phyloP scores from a whole-genome alignment of 177 flowering plant species.

The Tripterygium wilfordii region DNA sequence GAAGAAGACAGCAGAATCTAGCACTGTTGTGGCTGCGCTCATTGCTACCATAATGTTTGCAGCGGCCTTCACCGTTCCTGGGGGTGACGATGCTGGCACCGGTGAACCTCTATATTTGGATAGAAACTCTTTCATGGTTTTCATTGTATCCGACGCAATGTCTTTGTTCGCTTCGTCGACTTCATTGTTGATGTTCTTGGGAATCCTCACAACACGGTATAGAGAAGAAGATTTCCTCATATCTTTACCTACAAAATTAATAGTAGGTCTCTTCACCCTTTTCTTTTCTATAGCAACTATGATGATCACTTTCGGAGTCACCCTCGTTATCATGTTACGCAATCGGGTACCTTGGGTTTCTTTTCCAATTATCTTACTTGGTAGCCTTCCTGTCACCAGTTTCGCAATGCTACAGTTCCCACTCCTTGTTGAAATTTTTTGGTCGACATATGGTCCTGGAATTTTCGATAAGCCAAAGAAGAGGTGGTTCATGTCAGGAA shows the following conservation, averaged over 20 bases:
- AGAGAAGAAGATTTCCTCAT: constrained; percentile 15
- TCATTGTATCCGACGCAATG: constrained; percentile 2
- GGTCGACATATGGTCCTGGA: constrained; percentile 11
- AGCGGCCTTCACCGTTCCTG: constrained; percentile 9
- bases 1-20: constrained; percentile 15
- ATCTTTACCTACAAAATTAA: constrained; percentile 13
- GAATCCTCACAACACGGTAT: constrained; percentile 13
- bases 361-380: constrained; percentile 7
- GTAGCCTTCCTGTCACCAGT: constrained; percentile 6
- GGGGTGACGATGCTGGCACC: background rate
- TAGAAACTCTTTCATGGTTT: constrained; percentile 5
- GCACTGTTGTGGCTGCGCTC: constrained; percentile 12
- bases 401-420: constrained; percentile 11
- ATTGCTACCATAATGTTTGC: constrained; percentile 12
- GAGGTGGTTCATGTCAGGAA: constrained; percentile 1
- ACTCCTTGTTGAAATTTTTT: constrained; percentile 8
- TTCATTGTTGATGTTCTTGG: constrained; percentile 11
- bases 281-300: constrained; percentile 19
- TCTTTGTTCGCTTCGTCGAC: constrained; percentile 10
- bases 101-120: background rate
- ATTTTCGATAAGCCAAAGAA: constrained; percentile 8
- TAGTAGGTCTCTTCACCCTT: constrained; percentile 10
- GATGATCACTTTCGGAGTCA: constrained; percentile 12
- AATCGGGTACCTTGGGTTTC: background rate
- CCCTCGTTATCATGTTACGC: constrained; percentile 1